Evolutionary conservation across 2,329 filamentous ascomycete genomes (phyloP).

Genomic region (Tolypocladium inflatum): DNA sequence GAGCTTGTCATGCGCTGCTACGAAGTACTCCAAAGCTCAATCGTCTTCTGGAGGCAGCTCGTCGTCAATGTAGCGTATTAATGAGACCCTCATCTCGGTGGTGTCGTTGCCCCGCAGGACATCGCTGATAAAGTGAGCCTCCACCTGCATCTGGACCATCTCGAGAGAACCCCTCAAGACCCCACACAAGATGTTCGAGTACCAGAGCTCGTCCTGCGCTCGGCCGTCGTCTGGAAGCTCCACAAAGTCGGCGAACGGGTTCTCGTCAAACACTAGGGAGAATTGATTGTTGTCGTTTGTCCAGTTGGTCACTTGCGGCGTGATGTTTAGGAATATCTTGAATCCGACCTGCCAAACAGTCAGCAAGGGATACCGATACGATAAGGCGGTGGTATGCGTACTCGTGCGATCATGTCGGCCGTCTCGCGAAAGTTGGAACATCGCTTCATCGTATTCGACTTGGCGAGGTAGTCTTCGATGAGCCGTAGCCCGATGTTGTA

Average conservation of each 20-base stretch:
- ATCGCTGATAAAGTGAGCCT: conserved; percentile 93
- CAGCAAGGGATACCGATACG: conserved; percentile 3
- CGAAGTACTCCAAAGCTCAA: too few relatives aligned
- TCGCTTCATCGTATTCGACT: conserved; percentile 79
- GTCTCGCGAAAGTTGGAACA: conserved; percentile 93
- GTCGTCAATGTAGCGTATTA: conserved; percentile 93
- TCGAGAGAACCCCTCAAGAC: conserved; percentile 85
- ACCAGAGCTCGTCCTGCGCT: conserved; percentile 96
- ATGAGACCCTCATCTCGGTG: conserved; percentile 89
- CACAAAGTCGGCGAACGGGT: conserved; percentile 93
- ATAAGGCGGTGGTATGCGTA: conserved; percentile 23
- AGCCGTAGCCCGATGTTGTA: conserved; percentile 95
- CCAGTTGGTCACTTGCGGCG: conserved; percentile 90
- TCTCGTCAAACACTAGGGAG: conserved; percentile 92
- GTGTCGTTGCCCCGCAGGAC: conserved; percentile 87
- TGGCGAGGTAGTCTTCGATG: conserved; percentile 96
- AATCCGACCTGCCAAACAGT: conserved; percentile 67
- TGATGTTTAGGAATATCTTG: conserved; percentile 98
- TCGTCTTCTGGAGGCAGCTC: conserved; percentile 96
- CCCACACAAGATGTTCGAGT: conserved; percentile 93
- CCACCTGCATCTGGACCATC: conserved; percentile 99
- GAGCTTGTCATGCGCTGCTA: not conserved
- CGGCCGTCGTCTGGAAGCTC: conserved; percentile 92
- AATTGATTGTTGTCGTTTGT: conserved; percentile 94
- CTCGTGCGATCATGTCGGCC: conserved; percentile 92